These are phyloP conservation scores for Gentiana macrophylla DNA, from an alignment of 257 asterid species.

Conservation along the genomic window DNA sequence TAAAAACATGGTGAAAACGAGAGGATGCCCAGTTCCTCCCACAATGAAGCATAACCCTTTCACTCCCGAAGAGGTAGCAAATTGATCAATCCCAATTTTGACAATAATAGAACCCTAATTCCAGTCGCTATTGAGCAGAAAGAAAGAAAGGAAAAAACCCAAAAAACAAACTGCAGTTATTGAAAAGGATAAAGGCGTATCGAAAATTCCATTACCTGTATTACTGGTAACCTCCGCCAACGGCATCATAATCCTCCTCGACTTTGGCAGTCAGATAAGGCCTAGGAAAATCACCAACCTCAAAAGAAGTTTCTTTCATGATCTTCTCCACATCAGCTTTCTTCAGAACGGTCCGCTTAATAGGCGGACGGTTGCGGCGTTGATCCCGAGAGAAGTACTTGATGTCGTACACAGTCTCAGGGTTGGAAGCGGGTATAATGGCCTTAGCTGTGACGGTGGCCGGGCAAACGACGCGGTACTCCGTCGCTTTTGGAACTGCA, in stretches of 20 bases:
- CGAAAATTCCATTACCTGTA: constrained; percentile 20
- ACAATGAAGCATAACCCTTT: no score
- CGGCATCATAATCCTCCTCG: constrained; percentile 51
- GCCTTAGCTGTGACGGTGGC: constrained; percentile 54
- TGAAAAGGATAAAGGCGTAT: no score
- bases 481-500: constrained; percentile 73
- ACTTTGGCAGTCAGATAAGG: constrained; percentile 56
- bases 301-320: constrained; percentile 63
- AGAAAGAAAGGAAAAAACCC: no score
- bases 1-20: no score
- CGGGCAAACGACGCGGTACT: constrained; percentile 69
- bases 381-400: constrained; percentile 84
- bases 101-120: no score
- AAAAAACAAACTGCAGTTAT: no score
- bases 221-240: constrained; percentile 77
- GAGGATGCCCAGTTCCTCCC: no score
- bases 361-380: constrained; percentile 84
- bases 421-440: constrained; percentile 66
- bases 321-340: constrained; percentile 73
- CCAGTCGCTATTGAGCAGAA: no score
- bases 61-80: no score
- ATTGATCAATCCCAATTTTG: no score
- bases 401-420: constrained; percentile 85
- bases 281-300: constrained; percentile 49
- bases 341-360: constrained; percentile 58